phyloP scores from a whole-genome alignment of 202 grass and related monocot genomes.

The Setaria italica region DNA sequence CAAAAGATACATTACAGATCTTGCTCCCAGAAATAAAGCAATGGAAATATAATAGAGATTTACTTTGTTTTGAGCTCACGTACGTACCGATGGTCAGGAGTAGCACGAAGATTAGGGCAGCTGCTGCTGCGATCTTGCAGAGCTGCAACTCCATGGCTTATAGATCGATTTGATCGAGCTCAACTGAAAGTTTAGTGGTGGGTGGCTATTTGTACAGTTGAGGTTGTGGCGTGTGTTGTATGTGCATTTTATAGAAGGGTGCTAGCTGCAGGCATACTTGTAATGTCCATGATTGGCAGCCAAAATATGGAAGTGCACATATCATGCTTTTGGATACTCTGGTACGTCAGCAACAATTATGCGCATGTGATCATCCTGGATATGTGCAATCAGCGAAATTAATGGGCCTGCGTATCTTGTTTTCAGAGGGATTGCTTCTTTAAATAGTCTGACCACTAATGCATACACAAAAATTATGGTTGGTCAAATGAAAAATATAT shows the following conservation, averaged over 20 bases:
- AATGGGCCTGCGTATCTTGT: not conserved
- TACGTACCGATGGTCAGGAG: not conserved
- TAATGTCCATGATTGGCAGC: slow-evolving; percentile 5
- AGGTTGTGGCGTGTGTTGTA: not conserved
- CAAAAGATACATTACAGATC: too few species aligned
- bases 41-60: not conserved
- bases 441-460: too few species aligned
- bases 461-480: too few species aligned
- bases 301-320: not conserved
- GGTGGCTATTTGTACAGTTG: not conserved
- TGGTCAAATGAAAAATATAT: too few species aligned
- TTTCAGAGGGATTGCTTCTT: too few species aligned
- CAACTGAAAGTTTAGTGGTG: not conserved
- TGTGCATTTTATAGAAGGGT: not conserved
- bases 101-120: not conserved
- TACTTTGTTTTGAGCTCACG: not conserved
- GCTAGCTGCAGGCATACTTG: not conserved
- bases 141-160: not conserved
- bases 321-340: not conserved
- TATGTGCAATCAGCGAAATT: not conserved
- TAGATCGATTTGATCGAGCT: not conserved
- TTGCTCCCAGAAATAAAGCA: not conserved
- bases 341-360: not conserved
- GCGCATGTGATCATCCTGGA: not conserved
- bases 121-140: not conserved